These are phyloP conservation scores for Macadamia tetraphylla DNA, from an alignment of 164 flowering plant species.

Conservation along the genomic window DNA sequence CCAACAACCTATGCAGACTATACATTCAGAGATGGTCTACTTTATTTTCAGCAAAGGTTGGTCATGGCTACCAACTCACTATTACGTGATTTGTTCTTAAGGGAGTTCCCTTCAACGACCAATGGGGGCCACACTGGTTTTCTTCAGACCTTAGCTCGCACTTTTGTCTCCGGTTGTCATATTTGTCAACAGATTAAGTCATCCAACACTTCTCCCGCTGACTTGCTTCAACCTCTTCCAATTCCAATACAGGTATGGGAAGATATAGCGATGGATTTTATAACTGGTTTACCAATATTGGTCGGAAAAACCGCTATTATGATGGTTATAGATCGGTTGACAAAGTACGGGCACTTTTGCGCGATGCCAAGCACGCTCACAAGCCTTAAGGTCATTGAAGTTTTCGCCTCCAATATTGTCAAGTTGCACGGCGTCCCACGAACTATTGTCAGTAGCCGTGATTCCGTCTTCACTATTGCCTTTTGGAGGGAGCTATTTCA, in stretches of 20 bases:
- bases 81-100: no score
- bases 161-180: no score
- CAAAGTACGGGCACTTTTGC: neutral
- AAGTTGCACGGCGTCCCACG: neutral
- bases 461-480: neutral
- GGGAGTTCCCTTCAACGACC: no score
- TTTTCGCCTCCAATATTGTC: neutral
- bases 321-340: neutral
- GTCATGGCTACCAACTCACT: no score
- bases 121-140: no score
- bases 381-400: neutral
- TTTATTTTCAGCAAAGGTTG: neutral
- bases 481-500: neutral
- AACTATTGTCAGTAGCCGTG: neutral
- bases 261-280: neutral
- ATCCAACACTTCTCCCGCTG: neutral
- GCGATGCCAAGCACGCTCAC: neutral
- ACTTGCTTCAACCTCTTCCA: neutral
- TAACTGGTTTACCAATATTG: neutral
- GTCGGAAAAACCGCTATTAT: neutral
- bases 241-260: neutral
- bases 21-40: no score
- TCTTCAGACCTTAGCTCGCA: no score
- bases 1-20: no score
- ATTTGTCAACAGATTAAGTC: no score